These are phyloP conservation scores for Russula emetica DNA, from an alignment of 768 basidiomycete species.

Conservation along the genomic window DNA sequence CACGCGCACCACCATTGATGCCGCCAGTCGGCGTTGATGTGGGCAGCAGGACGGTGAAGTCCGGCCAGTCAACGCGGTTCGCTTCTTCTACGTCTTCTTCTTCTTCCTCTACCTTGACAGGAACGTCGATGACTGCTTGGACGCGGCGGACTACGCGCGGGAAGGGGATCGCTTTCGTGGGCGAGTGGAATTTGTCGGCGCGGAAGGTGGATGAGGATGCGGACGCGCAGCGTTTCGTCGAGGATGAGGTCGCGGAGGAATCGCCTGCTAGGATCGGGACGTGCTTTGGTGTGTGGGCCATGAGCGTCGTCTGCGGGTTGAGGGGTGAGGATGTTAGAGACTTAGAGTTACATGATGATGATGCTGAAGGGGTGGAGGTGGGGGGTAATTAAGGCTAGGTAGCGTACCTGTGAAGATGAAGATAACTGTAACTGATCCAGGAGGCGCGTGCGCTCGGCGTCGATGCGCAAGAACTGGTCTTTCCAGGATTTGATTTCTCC, in stretches of 20 bases:
- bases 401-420: constrained; percentile 16
- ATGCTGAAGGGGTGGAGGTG: too few relatives aligned
- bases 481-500: constrained; percentile 67
- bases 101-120: constrained; percentile 65
- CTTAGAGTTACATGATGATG: too few relatives aligned
- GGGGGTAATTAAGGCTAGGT: background rate
- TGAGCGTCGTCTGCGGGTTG: constrained; percentile 25
- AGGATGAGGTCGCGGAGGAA: constrained; percentile 26
- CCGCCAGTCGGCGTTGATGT: background rate
- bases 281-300: constrained; percentile 29
- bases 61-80: constrained; percentile 28
- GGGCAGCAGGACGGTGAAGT: background rate
- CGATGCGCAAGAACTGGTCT: constrained; percentile 71
- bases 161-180: constrained; percentile 7
- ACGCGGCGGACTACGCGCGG: constrained; percentile 57
- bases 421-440: constrained; percentile 51
- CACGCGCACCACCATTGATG: too few relatives aligned
- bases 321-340: background rate
- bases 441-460: constrained; percentile 59
- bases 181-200: constrained; percentile 14
- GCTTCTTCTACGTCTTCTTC: constrained; percentile 36
- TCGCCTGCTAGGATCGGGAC: constrained; percentile 22
- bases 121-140: constrained; percentile 52
- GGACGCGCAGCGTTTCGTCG: constrained; percentile 28
- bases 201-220: constrained; percentile 19